Percentiles rank a stretch among this genome's conserved stretches.
phyloP scores from a whole-genome alignment of 495 filamentous ascomycete genomes.

The Penicillium antarcticum region DNA sequence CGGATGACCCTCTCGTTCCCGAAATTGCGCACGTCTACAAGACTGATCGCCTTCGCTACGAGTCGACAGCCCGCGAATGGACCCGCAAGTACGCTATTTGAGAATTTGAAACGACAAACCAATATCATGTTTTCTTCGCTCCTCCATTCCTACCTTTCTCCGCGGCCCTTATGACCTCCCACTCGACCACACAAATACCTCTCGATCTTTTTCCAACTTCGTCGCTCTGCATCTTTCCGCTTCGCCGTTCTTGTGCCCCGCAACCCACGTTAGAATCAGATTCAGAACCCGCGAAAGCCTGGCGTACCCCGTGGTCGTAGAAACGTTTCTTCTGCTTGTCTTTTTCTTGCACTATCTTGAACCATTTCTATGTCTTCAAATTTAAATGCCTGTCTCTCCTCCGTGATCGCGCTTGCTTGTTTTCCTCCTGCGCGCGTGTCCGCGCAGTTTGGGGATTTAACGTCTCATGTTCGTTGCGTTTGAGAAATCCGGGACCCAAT shows the following conservation, averaged over 20 bases:
- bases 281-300: conserved; percentile 33
- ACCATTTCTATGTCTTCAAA: conserved; percentile 17
- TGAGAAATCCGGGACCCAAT: conserved; percentile 24
- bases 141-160: neutral
- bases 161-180: neutral
- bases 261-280: conserved; percentile 34
- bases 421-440: conserved; percentile 4
- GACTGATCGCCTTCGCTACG: conserved; percentile 92
- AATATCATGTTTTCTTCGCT: conserved; percentile 13
- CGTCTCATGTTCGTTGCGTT: conserved; percentile 11
- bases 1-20: conserved; percentile 95
- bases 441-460: neutral
- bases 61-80: conserved; percentile 96
- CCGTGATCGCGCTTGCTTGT: neutral
- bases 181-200: conserved; percentile 8
- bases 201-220: conserved; percentile 25
- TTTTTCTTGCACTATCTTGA: conserved; percentile 10
- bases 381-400: conserved; percentile 3
- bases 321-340: conserved; percentile 32
- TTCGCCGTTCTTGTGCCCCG: conserved; percentile 10
- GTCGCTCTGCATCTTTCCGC: conserved; percentile 31
- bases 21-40: conserved; percentile 99
- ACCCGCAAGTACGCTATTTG: conserved; percentile 95
- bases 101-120: conserved; percentile 26
- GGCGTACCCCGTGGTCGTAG: conserved; percentile 47